Evolutionary conservation across 495 filamentous ascomycete species (phyloP).

Genomic region (Umbilicaria muhlenbergii): DNA sequence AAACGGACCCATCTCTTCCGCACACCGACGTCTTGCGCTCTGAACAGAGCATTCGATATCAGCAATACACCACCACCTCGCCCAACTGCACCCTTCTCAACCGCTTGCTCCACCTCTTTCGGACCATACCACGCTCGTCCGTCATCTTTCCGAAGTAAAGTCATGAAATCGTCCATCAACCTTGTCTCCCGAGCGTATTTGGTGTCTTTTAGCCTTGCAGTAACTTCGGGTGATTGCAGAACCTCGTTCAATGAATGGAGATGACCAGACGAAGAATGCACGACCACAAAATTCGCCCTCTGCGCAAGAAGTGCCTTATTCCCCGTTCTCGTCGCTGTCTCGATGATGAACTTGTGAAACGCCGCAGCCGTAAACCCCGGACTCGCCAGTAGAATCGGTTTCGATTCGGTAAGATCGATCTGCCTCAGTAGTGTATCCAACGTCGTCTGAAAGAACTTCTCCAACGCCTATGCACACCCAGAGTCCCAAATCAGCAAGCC

Average conservation of each 20-base stretch:
- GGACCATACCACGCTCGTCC: constrained; percentile 85
- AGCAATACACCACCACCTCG: constrained; percentile 70
- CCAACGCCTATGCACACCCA: constrained; percentile 39
- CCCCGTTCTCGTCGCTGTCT: constrained; percentile 47
- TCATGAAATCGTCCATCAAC: constrained; percentile 75
- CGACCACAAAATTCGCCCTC: constrained; percentile 50
- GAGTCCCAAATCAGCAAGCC: too few species aligned
- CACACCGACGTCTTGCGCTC: constrained; percentile 65
- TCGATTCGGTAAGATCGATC: constrained; percentile 36
- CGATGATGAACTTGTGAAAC: constrained; percentile 69
- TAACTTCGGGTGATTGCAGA: constrained; percentile 61
- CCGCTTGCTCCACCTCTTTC: constrained; percentile 68
- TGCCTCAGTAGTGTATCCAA: constrained; percentile 61
- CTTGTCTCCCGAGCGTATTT: constrained; percentile 73
- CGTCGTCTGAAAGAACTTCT: constrained; percentile 66
- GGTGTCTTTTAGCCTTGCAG: constrained; percentile 60
- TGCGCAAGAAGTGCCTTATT: constrained; percentile 51
- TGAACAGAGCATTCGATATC: constrained; percentile 72
- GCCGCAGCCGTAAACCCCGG: constrained; percentile 73
- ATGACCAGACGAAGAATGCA: constrained; percentile 74
- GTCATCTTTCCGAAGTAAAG: constrained; percentile 69
- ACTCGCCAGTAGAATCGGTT: constrained; percentile 73
- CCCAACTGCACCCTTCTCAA: constrained; percentile 79
- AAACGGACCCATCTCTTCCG: constrained; percentile 70
- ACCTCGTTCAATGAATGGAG: constrained; percentile 77